Percentiles rank a stretch among this genome's conserved stretches.
phyloP scores from a whole-genome alignment of 2,329 filamentous ascomycete genomes.

The Nothopassalora personata region DNA sequence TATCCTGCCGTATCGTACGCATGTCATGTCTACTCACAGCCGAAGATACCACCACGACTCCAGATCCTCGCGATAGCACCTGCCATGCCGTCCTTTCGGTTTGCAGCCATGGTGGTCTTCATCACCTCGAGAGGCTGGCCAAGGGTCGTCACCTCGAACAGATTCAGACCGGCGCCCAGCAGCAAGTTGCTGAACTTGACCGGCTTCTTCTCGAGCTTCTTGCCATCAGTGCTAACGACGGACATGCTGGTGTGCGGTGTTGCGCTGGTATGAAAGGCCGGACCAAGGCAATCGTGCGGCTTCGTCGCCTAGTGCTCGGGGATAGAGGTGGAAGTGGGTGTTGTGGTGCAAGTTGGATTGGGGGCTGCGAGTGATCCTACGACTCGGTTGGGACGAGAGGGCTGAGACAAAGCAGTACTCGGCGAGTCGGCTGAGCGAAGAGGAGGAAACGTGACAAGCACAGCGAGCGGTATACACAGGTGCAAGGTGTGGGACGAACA shows the following conservation, averaged over 20 bases:
- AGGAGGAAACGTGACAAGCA: background rate
- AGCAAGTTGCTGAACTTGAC: slow-evolving; percentile 99
- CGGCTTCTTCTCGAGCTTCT: slow-evolving; percentile 90
- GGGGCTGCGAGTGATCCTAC: background rate
- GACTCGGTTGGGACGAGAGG: background rate
- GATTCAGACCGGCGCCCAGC: slow-evolving; percentile 85
- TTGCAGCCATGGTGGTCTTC: slow-evolving; percentile 99
- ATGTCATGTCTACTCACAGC: slow-evolving; percentile 62
- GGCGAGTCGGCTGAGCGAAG: background rate
- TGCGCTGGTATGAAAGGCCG: slow-evolving; percentile 53
- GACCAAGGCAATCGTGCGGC: slow-evolving; percentile 93
- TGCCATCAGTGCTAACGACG: slow-evolving; percentile 22
- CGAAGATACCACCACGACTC: slow-evolving; percentile 85
- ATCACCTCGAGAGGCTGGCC: slow-evolving; percentile 89
- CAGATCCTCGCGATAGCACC: slow-evolving; percentile 81
- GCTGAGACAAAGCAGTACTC: background rate
- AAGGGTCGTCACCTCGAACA: slow-evolving; percentile 79
- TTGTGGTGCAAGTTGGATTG: background rate
- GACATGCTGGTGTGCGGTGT: slow-evolving; percentile 42
- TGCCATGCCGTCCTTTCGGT: slow-evolving; percentile 81
- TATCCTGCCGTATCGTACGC: background rate
- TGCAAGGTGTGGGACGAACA: background rate
- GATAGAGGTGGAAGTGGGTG: background rate
- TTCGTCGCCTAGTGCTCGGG: slow-evolving; percentile 60
- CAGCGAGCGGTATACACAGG: background rate